Evolutionary conservation across 1,284 basidiomycete species (phyloP), one percentile per base, ranked within the genome.

Genomic region (Phellopilus nigrolimitatus): DNA sequence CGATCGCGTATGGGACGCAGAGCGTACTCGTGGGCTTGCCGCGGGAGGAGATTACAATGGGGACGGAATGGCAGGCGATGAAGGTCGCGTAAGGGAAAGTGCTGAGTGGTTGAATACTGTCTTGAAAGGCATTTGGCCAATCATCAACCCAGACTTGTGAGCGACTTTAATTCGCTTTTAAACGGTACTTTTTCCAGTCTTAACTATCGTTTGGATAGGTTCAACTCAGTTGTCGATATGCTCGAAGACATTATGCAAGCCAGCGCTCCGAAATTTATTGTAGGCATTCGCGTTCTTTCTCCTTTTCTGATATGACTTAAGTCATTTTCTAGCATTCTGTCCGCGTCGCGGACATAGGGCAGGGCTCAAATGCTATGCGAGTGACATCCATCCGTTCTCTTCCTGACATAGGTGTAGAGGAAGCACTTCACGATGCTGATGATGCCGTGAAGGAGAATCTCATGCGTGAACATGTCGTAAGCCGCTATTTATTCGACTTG

Each of bases 191-290:
- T 9, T 42, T 24, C 3, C 39, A 13, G 28, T 13, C 37, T 7
- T 46, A 30, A 3, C 31, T 13, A 21, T 8, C 30, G 15, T 6
- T 5, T 28, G 19, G 22, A 42, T 42, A 66, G 65, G 48, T 71
- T 71, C 57, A 59, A 54, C 31, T 63, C 63, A 3, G 46, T 65
- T 12, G 58, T 69, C 1, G 70, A 71, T 58, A 66, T 69, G 64
- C 56, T 71, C 0, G 70, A 71, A 57, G 70, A 70, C 56, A 68
- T 71, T 49, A 71, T 71, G 70, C 70, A 71, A 55, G 61, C 67
- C 8, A 69, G 68, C 3, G 65, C 66, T 17, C 70, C 70, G 1
- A 59, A 56, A 4, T 68, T 71, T 43, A 61, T 70, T 24, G 67
- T 68, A 50, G n/a, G n/a, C n/a, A n/a, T n/a, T n/a, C n/a, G n/a